Evolutionary conservation across 345 rosid genomes (phyloP).

Genomic region (Hibiscus mutabilis): DNA sequence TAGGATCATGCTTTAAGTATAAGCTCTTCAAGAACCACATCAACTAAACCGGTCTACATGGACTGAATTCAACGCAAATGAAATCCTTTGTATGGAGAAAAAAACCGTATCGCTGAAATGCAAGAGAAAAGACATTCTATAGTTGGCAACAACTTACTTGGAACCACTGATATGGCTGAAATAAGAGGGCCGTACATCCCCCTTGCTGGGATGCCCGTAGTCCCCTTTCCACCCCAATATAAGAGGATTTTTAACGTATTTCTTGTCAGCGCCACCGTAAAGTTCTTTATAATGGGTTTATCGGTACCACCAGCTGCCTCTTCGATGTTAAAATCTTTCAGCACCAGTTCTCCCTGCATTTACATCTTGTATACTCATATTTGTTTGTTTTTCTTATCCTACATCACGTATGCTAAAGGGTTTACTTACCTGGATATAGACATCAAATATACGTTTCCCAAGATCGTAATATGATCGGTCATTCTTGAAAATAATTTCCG

Average conservation of each 20-base stretch:
- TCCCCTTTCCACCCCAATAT: constrained; percentile 76
- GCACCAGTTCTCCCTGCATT: constrained; percentile 43
- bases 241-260: constrained; percentile 55
- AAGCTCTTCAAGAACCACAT: neutral
- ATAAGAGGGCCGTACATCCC: constrained; percentile 73
- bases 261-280: constrained; percentile 24
- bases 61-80: neutral
- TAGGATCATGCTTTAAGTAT: neutral
- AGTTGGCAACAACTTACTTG: constrained; percentile 35
- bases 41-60: neutral
- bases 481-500: constrained; percentile 62
- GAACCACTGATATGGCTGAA: constrained; percentile 63
- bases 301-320: constrained; percentile 54
- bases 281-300: constrained; percentile 34
- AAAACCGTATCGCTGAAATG: neutral
- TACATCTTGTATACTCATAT: neutral
- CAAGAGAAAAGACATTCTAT: neutral
- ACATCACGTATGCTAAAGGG: neutral
- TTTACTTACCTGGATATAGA: constrained; percentile 62
- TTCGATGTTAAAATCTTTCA: constrained; percentile 52
- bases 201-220: constrained; percentile 58
- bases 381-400: neutral
- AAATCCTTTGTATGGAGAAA: neutral
- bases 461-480: constrained; percentile 46
- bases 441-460: constrained; percentile 70